A percentile compares a stretch with the other conserved stretches of the same genome.
Conservation (phyloP, 1,139 yeast species). For the Hyphopichia pseudoburtonii region DNA sequence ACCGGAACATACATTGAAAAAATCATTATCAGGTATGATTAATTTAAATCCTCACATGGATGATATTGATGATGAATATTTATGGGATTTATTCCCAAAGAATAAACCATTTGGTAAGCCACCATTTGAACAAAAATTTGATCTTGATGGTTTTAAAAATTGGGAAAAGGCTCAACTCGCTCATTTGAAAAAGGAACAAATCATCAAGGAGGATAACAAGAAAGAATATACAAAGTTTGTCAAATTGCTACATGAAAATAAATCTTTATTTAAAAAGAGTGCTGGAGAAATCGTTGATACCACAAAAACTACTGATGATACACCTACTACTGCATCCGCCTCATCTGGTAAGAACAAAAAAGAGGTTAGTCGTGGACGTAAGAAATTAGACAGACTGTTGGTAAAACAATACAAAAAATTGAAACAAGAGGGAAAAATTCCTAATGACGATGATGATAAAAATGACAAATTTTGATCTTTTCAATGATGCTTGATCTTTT, state of each 20-base stretch:
- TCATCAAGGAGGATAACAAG: conserved; percentile 13
- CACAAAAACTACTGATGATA: not conserved
- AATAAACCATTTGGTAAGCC: conserved; percentile 36
- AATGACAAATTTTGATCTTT: conserved; percentile 8
- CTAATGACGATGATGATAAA: conserved; percentile 11
- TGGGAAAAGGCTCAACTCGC: conserved; percentile 35
- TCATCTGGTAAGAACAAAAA: not conserved
- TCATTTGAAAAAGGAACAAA: conserved; percentile 17
- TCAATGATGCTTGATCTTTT: no score
- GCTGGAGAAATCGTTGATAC: not conserved
- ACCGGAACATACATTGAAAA: conserved; percentile 41
- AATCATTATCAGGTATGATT: conserved; percentile 42
- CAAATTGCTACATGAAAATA: conserved; percentile 16
- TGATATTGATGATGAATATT: conserved; percentile 40
- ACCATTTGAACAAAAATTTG: conserved; percentile 30
- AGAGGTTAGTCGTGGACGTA: conserved; percentile 21
- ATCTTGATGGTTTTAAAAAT: conserved; percentile 29
- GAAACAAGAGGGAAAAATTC: conserved; percentile 24
- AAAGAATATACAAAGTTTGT: conserved; percentile 24
- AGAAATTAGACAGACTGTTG: conserved; percentile 32
- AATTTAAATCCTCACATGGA: conserved; percentile 36
- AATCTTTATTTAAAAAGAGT: conserved; percentile 23
- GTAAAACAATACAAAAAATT: conserved; percentile 28
- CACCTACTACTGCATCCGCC: no score
- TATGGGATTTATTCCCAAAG: conserved; percentile 42